These are phyloP conservation scores for Arthrinium puccinioides DNA, from an alignment of 2,329 filamentous ascomycete species.

Conservation along the genomic window DNA sequence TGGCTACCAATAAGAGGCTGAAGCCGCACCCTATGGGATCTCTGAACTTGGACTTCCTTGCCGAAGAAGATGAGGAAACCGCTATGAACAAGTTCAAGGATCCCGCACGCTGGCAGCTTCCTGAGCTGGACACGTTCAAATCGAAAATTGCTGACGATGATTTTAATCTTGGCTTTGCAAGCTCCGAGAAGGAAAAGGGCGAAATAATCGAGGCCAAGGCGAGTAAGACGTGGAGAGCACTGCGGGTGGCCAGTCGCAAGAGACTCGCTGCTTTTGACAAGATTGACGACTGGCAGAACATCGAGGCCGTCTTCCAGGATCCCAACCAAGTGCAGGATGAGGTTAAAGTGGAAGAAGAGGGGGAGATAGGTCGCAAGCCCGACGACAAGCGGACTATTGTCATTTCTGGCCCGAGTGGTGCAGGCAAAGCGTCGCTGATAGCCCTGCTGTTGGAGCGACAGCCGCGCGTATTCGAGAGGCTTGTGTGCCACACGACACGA, in stretches of 20 bases:
- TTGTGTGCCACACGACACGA: slow-evolving; percentile 48
- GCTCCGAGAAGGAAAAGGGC: slow-evolving; percentile 49
- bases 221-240: slow-evolving; percentile 84
- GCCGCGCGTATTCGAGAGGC: slow-evolving; percentile 56
- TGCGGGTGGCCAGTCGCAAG: slow-evolving; percentile 70
- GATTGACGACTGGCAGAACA: slow-evolving; percentile 74
- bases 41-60: slow-evolving; percentile 71
- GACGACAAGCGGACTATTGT: slow-evolving; percentile 51
- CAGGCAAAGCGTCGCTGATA: slow-evolving; percentile 57
- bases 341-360: slow-evolving; percentile 26
- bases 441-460: slow-evolving; percentile 56
- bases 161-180: slow-evolving; percentile 79
- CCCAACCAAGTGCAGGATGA: slow-evolving; percentile 27
- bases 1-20: slow-evolving; percentile 64
- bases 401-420: slow-evolving; percentile 56
- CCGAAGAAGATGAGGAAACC: slow-evolving; percentile 52
- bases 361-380: slow-evolving; percentile 27
- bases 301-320: slow-evolving; percentile 50
- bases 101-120: slow-evolving; percentile 56
- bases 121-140: slow-evolving; percentile 63
- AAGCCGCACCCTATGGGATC: slow-evolving; percentile 64
- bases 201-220: slow-evolving; percentile 62
- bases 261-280: slow-evolving; percentile 77
- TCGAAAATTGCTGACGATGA: slow-evolving; percentile 71
- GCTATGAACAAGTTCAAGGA: slow-evolving; percentile 66